Base-by-base conservation (phyloP, 768 basidiomycete genomes). In the Trametes coccinea region DNA sequence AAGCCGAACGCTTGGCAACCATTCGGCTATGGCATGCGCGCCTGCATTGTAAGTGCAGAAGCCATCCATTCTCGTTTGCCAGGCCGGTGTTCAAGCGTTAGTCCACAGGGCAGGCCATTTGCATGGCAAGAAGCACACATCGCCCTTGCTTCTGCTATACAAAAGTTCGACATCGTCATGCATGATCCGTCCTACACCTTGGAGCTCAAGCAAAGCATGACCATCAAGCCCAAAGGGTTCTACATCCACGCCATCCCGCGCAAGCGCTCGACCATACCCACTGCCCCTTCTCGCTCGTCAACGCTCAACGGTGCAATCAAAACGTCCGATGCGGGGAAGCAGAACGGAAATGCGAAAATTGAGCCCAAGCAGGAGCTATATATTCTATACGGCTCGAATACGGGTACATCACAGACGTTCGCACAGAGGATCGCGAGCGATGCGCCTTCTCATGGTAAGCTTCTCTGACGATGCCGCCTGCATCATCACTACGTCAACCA, bases 401-500 rank as follows among this genome's bases (percentile, higher is more conserved):
- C 80, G 7, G 82, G 81, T 9, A 79, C 80, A 0, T 81, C 76
- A 29, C 79, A 83, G 67, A 74, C 75, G 33, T 81, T 83, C 58
- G 80, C 81, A 13, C 77, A 79, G 67, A 67, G 79, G 29, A 69
- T 82, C 17, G 78, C 76, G 7, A 75, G 71, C 43, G 75, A 75
- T 45, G 79, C 78, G 2, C 57, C 71, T 0, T 61, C 66, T 4
- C 72, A 78, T 63, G 80, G 79, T 79, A 59, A n/a, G 68, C 57
- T 13, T 27, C 17, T 17, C 3, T 3, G 2, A 4, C n/a, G 1
- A 3, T 45, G 2, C 41, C 0, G 7, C 5, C 11, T 10, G 40
- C 29, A 7, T 34, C 10, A 31, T 29, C 8, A 4, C 11, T 31
- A 11, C 13, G 31, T 5, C 8, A 13, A 17, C 48, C 34, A n/a